Base-by-base conservation (phyloP, 495 filamentous ascomycete species). In the Aspergillus baeticus region DNA sequence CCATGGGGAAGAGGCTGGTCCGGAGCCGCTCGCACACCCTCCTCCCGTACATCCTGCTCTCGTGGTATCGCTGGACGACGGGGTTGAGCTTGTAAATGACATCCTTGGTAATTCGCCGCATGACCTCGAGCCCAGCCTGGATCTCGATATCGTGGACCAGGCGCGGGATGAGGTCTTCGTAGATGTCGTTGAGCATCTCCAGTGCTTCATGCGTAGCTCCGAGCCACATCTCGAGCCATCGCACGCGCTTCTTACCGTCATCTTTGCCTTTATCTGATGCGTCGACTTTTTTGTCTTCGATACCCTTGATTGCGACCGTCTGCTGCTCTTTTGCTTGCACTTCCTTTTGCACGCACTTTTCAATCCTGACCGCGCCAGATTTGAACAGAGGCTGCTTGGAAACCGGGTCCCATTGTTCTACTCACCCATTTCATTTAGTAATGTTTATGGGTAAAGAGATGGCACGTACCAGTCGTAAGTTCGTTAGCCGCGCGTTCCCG, bases 331-430 rank as follows among this genome's bases (percentile, higher is more conserved):
- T 21, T 42, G 33, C 34, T 39, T 22, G 17, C 17, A 36, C 37
- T 42, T 37, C 44, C 33, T 49, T 56, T 33, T 61, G 47, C 18
- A 49, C 59, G 35, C 43, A 41, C 54, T 57, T 57, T 18, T 58
- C 54, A 17, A 58, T 58, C 5, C 37, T 23, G 4, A 61, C 48
- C 1, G 50, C 54, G 21, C 59, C 54, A 33, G 54, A 57, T 26
- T 61, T 57, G 59, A 61, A 61, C 22, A 47, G 21, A 15, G 54
- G 59, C 37, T 61, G 59, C 36, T 61, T 61, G 11, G 54, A 57
- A 36, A 61, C 39, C 1, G 59, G 59, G 41, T 61, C 58, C 58
- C 51, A 61, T 54, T 61, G 48, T 31, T 61, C 59, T 54, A 17
- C 35, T 3, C 1, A 20, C 3, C 11, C 10, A 11, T 3, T n/a